Evolutionary conservation across 1,139 yeast genomes (phyloP).

Genomic region (Pichia sp.): DNA sequence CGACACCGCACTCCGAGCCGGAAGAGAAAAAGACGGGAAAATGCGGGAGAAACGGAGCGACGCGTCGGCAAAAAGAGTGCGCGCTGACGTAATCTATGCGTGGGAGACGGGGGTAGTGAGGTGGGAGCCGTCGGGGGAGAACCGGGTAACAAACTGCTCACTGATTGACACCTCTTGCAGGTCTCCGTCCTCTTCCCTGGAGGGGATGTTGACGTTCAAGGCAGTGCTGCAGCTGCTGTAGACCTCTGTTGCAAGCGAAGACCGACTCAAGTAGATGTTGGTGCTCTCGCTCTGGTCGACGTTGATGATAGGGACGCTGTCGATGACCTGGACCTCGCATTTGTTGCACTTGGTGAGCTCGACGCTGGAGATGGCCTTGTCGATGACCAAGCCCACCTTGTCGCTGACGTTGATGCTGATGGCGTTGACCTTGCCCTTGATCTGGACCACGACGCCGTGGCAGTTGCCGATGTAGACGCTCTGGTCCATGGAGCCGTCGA

Average conservation of each 20-base stretch:
- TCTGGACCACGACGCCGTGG: constrained; percentile 64
- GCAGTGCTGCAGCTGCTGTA: constrained; percentile 83
- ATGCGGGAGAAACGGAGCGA: neutral
- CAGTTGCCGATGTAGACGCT: constrained; percentile 87
- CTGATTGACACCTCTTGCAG: constrained; percentile 77
- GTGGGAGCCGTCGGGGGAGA: constrained; percentile 43
- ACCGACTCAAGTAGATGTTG: constrained; percentile 68
- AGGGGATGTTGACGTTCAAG: constrained; percentile 77
- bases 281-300: constrained; percentile 90
- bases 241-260: constrained; percentile 65
- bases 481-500: constrained; percentile 82
- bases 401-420: constrained; percentile 72
- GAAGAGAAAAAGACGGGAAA: neutral
- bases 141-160: constrained; percentile 73
- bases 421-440: constrained; percentile 90
- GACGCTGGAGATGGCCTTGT: constrained; percentile 79
- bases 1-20: constrained; percentile 11
- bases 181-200: constrained; percentile 53
- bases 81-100: constrained; percentile 1
- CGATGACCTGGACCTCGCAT: constrained; percentile 82
- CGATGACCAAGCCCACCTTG: constrained; percentile 73
- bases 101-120: constrained; percentile 43
- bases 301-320: constrained; percentile 73
- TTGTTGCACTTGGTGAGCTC: constrained; percentile 79
- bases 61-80: constrained; percentile 43